phyloP scores from a whole-genome alignment of 495 filamentous ascomycete genomes.

The Xylaria venustula region DNA sequence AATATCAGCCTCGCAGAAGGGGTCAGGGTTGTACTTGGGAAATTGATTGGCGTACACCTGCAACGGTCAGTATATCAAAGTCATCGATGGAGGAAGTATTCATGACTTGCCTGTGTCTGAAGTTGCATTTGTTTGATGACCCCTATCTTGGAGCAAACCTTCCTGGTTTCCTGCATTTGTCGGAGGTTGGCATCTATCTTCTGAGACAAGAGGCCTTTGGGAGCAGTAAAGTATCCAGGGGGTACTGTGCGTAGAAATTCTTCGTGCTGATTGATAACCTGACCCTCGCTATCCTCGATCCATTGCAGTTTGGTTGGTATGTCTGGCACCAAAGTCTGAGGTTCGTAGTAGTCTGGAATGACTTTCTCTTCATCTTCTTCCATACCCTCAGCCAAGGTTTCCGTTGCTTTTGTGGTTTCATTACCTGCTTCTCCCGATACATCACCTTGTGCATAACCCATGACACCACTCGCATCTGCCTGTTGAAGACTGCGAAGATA shows the following conservation, averaged over 20 bases:
- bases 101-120: constrained; percentile 76
- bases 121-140: constrained; percentile 99
- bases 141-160: constrained; percentile 91
- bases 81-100: background rate
- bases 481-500: constrained; percentile 74
- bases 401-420: constrained; percentile 46
- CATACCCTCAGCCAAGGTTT: constrained; percentile 88
- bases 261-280: constrained; percentile 80
- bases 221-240: constrained; percentile 72
- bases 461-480: constrained; percentile 46
- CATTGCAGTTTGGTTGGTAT: constrained; percentile 72
- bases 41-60: constrained; percentile 98
- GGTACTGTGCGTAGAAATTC: constrained; percentile 75
- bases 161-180: constrained; percentile 95
- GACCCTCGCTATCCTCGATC: constrained; percentile 82
- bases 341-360: constrained; percentile 91
- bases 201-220: constrained; percentile 69
- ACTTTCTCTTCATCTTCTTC: constrained; percentile 76
- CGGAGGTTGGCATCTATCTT: constrained; percentile 87
- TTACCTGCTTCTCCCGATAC: constrained; percentile 39
- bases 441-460: constrained; percentile 40
- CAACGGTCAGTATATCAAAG: constrained; percentile 12
- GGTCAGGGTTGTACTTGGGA: constrained; percentile 91
- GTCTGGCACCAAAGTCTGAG: constrained; percentile 82
- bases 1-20: constrained; percentile 82